A percentile compares a stretch with the other conserved stretches of the same genome.
Evolutionary conservation across 2,329 filamentous ascomycete genomes (phyloP).

Genomic region (Alternaria sp.): DNA sequence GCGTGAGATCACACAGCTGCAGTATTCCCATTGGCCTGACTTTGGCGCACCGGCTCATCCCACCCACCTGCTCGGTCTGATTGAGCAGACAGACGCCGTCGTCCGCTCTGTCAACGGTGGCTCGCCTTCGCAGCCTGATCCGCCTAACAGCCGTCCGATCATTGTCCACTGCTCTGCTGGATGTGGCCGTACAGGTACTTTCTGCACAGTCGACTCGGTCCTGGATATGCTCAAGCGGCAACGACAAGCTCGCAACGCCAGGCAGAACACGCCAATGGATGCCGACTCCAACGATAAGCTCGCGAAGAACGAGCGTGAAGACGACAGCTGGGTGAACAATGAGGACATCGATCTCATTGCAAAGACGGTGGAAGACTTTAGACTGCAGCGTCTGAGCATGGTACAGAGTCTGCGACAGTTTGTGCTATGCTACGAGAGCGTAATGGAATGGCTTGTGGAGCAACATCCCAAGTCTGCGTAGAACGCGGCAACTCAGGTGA

Average conservation of each 20-base stretch:
- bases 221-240: slow-evolving; percentile 97
- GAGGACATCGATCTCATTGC: slow-evolving; percentile 80
- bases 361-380: slow-evolving; percentile 88
- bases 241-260: slow-evolving; percentile 50
- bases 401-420: slow-evolving; percentile 93
- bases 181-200: slow-evolving; percentile 93
- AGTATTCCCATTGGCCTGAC: slow-evolving; percentile 97
- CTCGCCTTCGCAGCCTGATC: slow-evolving; percentile 63
- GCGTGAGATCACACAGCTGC: slow-evolving; percentile 90
- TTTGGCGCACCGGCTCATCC: slow-evolving; percentile 93
- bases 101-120: slow-evolving; percentile 56
- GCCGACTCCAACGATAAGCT: slow-evolving; percentile 18
- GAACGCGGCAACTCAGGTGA: neutral
- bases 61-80: slow-evolving; percentile 80
- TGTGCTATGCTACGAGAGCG: slow-evolving; percentile 94
- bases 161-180: slow-evolving; percentile 96
- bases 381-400: slow-evolving; percentile 89
- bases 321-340: slow-evolving; percentile 71
- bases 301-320: slow-evolving; percentile 41
- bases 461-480: slow-evolving; percentile 48
- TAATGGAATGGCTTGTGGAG: slow-evolving; percentile 81
- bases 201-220: slow-evolving; percentile 94
- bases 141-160: slow-evolving; percentile 67
- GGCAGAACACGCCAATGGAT: slow-evolving; percentile 54
- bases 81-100: slow-evolving; percentile 87